Evolutionary conservation across 2,329 filamentous ascomycete genomes (phyloP), one percentile per base, ranked within the genome.

Genomic region (Raffaelea arxii): DNA sequence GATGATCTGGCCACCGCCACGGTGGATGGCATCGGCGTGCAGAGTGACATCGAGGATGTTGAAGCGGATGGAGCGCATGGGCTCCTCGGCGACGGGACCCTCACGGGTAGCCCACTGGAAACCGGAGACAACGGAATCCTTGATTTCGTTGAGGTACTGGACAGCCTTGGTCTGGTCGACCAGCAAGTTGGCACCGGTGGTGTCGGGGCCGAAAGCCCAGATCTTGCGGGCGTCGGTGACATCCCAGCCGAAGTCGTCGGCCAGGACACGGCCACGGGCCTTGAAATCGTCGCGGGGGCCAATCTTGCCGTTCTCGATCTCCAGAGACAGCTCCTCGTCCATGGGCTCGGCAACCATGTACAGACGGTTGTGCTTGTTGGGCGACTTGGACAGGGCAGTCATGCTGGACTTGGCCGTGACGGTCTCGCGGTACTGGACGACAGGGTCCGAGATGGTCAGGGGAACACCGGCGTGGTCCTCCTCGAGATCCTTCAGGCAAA

Each of bases 291-390:
- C 92, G 79, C 91, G 88, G 57, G 92, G 87, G 64, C 72, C 77
- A 68, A 98, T 89, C 78, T 89, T 92, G 76, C 92, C 92, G 47
- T 65, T 57, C 77, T 98, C 92, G 56, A 98, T 98, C 63, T 85
- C 86, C 64, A 81, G 80, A 60, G 86, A 78, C 51, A 98, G 84
- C 60, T 97, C 92, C 80, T 98, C 92, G 40, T 80, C 80, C 47
- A 98, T 78, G 60, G 92, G 92, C 73, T 89, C 75, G 56, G 92
- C 92, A 70, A 79, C 80, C 74, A 98, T 83, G 79, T 97, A 98
- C 52, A 98, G 80, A 89, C 92, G 91, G 82, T 98, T 98, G 86
- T 98, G 92, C 88, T 98, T 98, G 86, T 98, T 98, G 76, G 92
- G 92, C 42, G 92, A 98, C 80, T 98, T 98, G 72, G 92, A 97